Percentiles rank a stretch among this genome's conserved stretches.
These are phyloP conservation scores for Globisporangium nagaii DNA, from an alignment of 352 stramenopile genomes.

Conservation along the genomic window DNA sequence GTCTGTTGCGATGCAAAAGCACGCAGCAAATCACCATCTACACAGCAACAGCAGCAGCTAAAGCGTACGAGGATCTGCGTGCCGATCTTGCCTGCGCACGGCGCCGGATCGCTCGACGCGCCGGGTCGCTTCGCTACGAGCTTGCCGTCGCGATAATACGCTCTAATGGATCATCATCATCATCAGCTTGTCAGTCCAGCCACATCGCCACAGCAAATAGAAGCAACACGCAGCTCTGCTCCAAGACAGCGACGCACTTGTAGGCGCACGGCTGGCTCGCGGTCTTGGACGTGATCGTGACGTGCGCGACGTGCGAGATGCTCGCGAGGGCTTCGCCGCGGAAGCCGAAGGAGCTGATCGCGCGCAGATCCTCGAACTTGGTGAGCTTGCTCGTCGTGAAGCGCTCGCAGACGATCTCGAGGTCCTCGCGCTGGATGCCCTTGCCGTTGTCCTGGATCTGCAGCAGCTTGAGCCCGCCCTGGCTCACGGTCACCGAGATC, in stretches of 20 bases:
- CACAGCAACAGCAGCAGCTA: neutral
- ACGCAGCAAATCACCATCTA: no score
- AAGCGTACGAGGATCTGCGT: slow-evolving; percentile 65
- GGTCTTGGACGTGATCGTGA: slow-evolving; percentile 89
- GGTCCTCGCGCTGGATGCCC: slow-evolving; percentile 89
- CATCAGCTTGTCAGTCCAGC: neutral
- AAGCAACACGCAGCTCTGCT: neutral
- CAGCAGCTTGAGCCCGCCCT: slow-evolving; percentile 91
- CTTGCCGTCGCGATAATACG: slow-evolving; percentile 90
- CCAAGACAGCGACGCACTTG: slow-evolving; percentile 29
- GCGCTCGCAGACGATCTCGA: slow-evolving; percentile 95
- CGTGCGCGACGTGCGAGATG: slow-evolving; percentile 93
- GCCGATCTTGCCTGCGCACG: slow-evolving; percentile 76
- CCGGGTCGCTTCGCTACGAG: slow-evolving; percentile 67
- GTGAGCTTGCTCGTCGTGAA: slow-evolving; percentile 98
- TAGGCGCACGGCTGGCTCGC: slow-evolving; percentile 72
- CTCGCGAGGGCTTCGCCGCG: slow-evolving; percentile 97
- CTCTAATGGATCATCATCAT: slow-evolving; percentile 44
- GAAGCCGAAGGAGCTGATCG: slow-evolving; percentile 97
- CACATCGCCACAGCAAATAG: neutral
- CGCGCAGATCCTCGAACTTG: slow-evolving; percentile 93
- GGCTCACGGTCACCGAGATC: slow-evolving; percentile 68
- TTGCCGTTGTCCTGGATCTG: slow-evolving; percentile 95
- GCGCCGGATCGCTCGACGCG: slow-evolving; percentile 52
- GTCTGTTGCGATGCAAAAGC: no score